Conservation (phyloP, 2,329 filamentous ascomycete genomes). For the Fusarium acutatum region DNA sequence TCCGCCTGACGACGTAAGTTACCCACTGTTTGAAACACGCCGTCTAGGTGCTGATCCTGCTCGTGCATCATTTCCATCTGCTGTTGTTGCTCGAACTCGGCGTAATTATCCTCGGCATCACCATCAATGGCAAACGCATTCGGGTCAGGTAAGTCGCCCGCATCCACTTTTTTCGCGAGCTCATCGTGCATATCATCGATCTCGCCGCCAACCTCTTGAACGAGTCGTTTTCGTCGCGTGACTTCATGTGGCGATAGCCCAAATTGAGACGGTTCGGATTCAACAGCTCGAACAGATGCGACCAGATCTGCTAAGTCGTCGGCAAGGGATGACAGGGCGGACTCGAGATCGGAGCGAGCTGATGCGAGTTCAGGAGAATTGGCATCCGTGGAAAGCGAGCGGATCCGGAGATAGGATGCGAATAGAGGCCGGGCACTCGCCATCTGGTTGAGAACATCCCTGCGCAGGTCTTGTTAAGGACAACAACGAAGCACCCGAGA, state of each 20-base stretch:
- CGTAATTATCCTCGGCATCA: slow-evolving; percentile 65
- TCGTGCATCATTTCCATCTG: slow-evolving; percentile 93
- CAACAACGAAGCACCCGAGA: neutral
- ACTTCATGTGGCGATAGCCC: slow-evolving; percentile 87
- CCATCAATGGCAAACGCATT: slow-evolving; percentile 64
- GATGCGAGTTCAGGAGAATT: slow-evolving; percentile 85
- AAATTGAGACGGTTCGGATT: slow-evolving; percentile 86
- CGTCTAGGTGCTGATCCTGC: slow-evolving; percentile 92
- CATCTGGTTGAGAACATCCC: slow-evolving; percentile 88
- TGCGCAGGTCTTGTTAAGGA: slow-evolving; percentile 49
- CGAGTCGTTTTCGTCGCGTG: slow-evolving; percentile 78
- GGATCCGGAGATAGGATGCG: slow-evolving; percentile 94
- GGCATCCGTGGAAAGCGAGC: slow-evolving; percentile 77
- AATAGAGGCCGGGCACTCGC: slow-evolving; percentile 85
- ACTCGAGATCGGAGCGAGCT: slow-evolving; percentile 74
- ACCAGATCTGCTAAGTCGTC: slow-evolving; percentile 90
- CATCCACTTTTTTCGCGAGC: slow-evolving; percentile 67
- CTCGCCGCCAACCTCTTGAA: slow-evolving; percentile 89
- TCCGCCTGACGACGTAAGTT: slow-evolving; percentile 90
- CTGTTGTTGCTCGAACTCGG: slow-evolving; percentile 88
- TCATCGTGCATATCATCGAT: slow-evolving; percentile 90
- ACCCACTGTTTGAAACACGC: slow-evolving; percentile 91
- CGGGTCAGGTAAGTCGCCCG: slow-evolving; percentile 62
- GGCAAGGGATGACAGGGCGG: slow-evolving; percentile 72
- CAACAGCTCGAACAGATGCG: slow-evolving; percentile 86